These are phyloP conservation scores for Microcyclospora tardicrescens DNA, from an alignment of 2,329 filamentous ascomycete species.

Conservation along the genomic window DNA sequence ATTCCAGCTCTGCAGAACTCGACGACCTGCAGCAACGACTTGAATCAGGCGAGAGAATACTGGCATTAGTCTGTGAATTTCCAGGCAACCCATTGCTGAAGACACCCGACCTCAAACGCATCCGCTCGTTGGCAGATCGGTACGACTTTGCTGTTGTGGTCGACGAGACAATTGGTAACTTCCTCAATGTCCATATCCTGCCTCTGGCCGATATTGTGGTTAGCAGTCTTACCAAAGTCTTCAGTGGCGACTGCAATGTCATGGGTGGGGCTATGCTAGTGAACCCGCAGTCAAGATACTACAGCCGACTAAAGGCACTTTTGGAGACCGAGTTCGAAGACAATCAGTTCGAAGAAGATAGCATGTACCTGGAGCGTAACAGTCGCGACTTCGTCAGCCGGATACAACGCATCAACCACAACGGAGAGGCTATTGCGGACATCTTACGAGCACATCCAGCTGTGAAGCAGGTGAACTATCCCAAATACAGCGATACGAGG, in stretches of 20 bases:
- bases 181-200: conserved; percentile 88
- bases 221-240: conserved; percentile 91
- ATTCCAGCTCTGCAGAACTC: conserved; percentile 62
- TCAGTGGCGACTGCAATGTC: conserved; percentile 94
- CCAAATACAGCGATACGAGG: conserved; percentile 59
- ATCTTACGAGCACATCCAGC: conserved; percentile 48
- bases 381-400: conserved; percentile 79
- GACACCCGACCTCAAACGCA: conserved; percentile 72
- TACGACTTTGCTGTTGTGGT: conserved; percentile 85
- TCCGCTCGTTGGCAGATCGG: conserved; percentile 62
- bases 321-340: conserved; percentile 63
- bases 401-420: conserved; percentile 72
- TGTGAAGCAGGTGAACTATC: conserved; percentile 77
- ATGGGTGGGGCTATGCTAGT: conserved; percentile 70
- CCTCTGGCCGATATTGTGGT: conserved; percentile 83
- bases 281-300: conserved; percentile 57
- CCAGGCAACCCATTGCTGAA: conserved; percentile 82
- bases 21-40: conserved; percentile 69
- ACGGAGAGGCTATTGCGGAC: conserved; percentile 71
- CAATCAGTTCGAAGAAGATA: conserved; percentile 87
- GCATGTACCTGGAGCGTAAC: conserved; percentile 89
- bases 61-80: conserved; percentile 88
- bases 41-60: conserved; percentile 57
- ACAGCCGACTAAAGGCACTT: conserved; percentile 52
- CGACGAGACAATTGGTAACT: conserved; percentile 94